Conservation (phyloP, 106 monocot species). For the Phalaenopsis aphrodite region DNA sequence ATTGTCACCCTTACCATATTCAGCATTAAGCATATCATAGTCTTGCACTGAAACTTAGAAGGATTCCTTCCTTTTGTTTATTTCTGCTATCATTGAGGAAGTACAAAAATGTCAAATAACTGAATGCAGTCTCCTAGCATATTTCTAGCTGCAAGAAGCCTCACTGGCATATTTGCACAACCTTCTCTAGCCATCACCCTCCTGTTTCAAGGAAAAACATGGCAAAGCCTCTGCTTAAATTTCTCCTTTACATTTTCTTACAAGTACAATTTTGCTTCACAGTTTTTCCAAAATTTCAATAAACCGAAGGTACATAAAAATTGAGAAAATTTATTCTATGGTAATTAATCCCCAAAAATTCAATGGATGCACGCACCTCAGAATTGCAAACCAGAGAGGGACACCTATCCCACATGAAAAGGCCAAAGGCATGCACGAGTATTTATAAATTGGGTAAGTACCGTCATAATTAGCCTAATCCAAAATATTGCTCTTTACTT, state of each 20-base stretch:
- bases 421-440: not conserved
- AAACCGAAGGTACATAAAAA: not conserved
- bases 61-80: not conserved
- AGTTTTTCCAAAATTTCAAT: not conserved
- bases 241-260: constrained; percentile 2
- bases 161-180: not conserved
- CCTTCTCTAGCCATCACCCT: not conserved
- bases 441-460: not conserved
- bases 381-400: not conserved
- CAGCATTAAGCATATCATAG: not conserved
- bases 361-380: not conserved
- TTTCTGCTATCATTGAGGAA: constrained; percentile 2
- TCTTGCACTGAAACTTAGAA: not conserved
- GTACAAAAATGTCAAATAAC: not conserved
- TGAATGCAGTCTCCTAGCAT: constrained; percentile 1
- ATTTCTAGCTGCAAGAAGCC: not conserved
- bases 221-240: constrained; percentile 1
- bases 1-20: not conserved
- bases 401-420: not conserved
- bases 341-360: not conserved
- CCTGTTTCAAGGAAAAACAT: constrained; percentile 5
- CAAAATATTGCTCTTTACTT: not conserved
- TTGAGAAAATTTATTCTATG: not conserved
- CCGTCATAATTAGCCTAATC: not conserved
- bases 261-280: constrained; percentile 2